These are phyloP conservation scores for Aspergillus homomorphus DNA, from an alignment of 495 filamentous ascomycete genomes.

Conservation along the genomic window DNA sequence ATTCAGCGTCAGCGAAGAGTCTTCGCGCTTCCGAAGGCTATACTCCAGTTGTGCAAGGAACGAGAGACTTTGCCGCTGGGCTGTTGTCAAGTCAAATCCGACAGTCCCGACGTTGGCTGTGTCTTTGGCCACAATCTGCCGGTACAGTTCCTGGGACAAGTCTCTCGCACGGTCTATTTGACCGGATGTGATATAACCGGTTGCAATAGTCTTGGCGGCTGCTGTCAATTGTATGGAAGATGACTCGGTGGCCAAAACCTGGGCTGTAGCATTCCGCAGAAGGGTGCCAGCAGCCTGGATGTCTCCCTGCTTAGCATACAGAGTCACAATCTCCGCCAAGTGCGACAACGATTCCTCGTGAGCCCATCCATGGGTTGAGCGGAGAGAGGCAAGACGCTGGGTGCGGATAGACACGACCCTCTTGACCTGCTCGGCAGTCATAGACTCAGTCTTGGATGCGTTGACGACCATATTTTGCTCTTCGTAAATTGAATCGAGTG, in stretches of 20 bases:
- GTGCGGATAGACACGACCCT: slow-evolving; percentile 26
- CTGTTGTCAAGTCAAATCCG: slow-evolving; percentile 25
- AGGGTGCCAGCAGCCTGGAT: slow-evolving; percentile 22
- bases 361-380: slow-evolving; percentile 35
- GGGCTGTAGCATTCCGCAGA: slow-evolving; percentile 32
- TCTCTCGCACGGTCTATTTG: slow-evolving; percentile 30
- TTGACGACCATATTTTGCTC: slow-evolving; percentile 25
- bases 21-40: slow-evolving; percentile 26
- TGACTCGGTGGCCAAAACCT: slow-evolving; percentile 30
- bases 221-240: slow-evolving; percentile 27
- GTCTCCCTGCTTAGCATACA: slow-evolving; percentile 31
- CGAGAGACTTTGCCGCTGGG: slow-evolving; percentile 33
- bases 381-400: slow-evolving; percentile 28
- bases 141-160: slow-evolving; percentile 35
- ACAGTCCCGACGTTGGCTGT: slow-evolving; percentile 14
- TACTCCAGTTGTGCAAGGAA: slow-evolving; percentile 41
- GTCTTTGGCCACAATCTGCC: slow-evolving; percentile 29
- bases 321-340: slow-evolving; percentile 31
- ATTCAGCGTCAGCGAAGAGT: slow-evolving; percentile 28
- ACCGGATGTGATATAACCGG: slow-evolving; percentile 31
- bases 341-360: slow-evolving; percentile 35
- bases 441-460: slow-evolving; percentile 17
- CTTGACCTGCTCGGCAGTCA: slow-evolving; percentile 27
- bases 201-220: slow-evolving; percentile 32
- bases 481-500: slow-evolving; percentile 36